Percentiles rank a stretch among this genome's conserved stretches.
These are phyloP conservation scores for Paramyrothecium sp. DNA, from an alignment of 2,329 filamentous ascomycete genomes.

Conservation along the genomic window DNA sequence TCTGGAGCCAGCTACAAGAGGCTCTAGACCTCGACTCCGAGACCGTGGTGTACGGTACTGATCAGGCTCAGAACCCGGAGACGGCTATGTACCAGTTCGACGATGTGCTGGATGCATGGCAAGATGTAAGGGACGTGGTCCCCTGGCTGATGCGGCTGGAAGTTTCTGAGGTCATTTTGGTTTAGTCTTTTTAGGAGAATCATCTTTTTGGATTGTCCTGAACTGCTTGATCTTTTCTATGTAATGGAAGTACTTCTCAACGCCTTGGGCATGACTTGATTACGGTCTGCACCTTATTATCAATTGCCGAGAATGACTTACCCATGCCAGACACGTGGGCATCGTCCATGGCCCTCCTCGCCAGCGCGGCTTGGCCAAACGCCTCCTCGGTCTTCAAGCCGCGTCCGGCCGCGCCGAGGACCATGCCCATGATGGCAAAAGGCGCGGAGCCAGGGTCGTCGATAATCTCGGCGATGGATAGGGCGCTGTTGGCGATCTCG, in stretches of 20 bases:
- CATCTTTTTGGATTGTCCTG: too few species aligned
- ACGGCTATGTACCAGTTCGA: neutral
- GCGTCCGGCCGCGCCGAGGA: constrained; percentile 6
- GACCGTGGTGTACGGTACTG: neutral
- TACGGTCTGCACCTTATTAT: neutral
- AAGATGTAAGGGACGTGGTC: neutral
- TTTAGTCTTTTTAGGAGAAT: too few species aligned
- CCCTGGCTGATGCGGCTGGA: neutral
- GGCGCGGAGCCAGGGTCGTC: constrained; percentile 19
- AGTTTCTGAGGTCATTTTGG: neutral
- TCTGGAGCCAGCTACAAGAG: neutral
- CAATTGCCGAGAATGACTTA: neutral
- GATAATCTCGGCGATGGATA: constrained; percentile 20
- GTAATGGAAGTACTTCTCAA: too few species aligned
- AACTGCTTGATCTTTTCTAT: too few species aligned
- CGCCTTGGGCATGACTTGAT: neutral
- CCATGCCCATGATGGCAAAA: constrained; percentile 21
- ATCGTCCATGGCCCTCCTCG: neutral
- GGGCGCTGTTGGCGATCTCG: constrained; percentile 15
- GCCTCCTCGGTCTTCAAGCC: neutral
- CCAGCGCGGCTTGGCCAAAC: neutral
- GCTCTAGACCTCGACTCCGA: neutral
- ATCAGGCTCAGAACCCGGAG: neutral
- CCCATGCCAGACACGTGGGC: neutral
- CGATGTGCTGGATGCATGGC: neutral